Evolutionary conservation across 108 stramenopile species (phyloP).

Genomic region (Fragilaria radians): DNA sequence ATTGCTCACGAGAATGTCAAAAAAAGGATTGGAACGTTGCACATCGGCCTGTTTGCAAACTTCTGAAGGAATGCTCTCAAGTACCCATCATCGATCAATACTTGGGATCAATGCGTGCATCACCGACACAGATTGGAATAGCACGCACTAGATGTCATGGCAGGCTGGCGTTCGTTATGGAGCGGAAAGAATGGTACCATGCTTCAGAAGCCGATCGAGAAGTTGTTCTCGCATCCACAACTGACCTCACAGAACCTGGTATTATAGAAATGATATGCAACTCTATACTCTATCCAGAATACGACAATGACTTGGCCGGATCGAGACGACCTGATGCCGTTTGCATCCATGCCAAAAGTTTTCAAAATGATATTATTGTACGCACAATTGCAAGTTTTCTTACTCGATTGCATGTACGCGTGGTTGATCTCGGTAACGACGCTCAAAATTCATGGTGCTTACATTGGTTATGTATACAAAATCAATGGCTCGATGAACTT

Average conservation of each 20-base stretch:
- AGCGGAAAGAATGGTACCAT: background rate
- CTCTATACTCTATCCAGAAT: background rate
- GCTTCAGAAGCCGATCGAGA: background rate
- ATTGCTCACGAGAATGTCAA: background rate
- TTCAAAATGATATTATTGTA: background rate
- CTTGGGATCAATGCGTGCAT: background rate
- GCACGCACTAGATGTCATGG: background rate
- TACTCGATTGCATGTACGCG: background rate
- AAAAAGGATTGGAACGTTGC: background rate
- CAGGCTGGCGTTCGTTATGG: background rate
- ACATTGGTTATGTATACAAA: background rate
- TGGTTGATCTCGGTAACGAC: background rate
- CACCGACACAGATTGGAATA: background rate
- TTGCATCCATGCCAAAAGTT: background rate
- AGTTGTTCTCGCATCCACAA: background rate
- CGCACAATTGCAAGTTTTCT: background rate
- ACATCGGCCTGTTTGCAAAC: background rate
- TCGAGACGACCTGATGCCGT: background rate
- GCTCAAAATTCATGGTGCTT: background rate
- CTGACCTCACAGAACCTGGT: background rate
- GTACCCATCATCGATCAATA: background rate
- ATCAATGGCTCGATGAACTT: background rate
- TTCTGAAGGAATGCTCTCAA: background rate
- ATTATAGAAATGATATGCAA: background rate
- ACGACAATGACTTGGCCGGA: background rate